Evolutionary conservation across 2,329 filamentous ascomycete genomes (phyloP), one percentile per base, ranked within the genome.

Genomic region (Sclerotinia trifoliorum): DNA sequence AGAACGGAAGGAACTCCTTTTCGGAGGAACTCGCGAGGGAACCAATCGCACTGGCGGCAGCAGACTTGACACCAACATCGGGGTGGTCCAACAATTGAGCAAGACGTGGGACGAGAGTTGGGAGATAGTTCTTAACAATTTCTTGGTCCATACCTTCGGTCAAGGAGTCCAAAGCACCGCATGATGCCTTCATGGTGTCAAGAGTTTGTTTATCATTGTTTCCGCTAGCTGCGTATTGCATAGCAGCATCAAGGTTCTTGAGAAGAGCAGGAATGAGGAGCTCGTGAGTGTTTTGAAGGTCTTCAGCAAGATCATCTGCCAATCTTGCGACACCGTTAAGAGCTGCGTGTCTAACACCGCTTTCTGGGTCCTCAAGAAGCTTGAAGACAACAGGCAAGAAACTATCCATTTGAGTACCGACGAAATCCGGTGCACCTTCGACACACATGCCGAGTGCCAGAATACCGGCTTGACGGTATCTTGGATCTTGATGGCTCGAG

Each of bases 351-450:
- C 95, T 89, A 69, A 99, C 95, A 74, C 89, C 88, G 73, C 88
- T 85, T 73, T 96, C 91, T n/a, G 86, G 83, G 77, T 99, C 95
- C 77, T 93, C 85, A 51, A 99, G 87, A 11, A 98, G 85, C 76
- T 88, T 88, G 68, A 97, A 84, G 69, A 98, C 88, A 74, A 92
- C 85, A 61, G 95, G 95, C 78, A 98, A 87, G 73, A 98, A 90
- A 73, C 90, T 86, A 76, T 90, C 85, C 71, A 98, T 87, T 80
- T 99, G 95, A 26, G 94, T 97, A 72, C 92, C 93, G 77, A 98
- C 93, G 80, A 98, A 99, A 79, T 99, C 95, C 21, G 95, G 95
- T 42, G 95, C 94, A 74, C 95, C 95, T 83, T 98, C 95, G 65
- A 97, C 94, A 74, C 92, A 94, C 83, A 94, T 96, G 69, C 94